Evolutionary conservation across 2,329 filamentous ascomycete species (phyloP), one percentile per base, ranked within the genome.

Genomic region (Coleophoma eucalyptorum): DNA sequence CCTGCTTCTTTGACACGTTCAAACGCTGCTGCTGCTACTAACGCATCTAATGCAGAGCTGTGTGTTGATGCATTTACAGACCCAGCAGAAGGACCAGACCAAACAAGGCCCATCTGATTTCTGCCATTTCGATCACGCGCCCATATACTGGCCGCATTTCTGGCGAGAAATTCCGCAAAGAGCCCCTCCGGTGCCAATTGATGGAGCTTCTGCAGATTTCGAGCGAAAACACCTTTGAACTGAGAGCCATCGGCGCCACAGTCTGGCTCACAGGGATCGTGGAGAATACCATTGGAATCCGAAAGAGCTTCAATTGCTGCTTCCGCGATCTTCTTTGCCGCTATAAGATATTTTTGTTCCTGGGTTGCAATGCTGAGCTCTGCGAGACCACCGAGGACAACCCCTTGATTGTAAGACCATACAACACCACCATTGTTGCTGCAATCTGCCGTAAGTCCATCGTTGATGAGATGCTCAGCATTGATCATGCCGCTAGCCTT

Each of bases 161-260:
- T 68, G 20, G 74, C 64, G 46, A 90, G 80, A 44, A 84, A 83
- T 1, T 68, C 62, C 6, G 68, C 68, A 60, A 82, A 84, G 4
- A 63, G 62, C 3, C 72, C 63, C 21, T 78, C 68, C 0, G 79
- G 78, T 2, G 74, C 75, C 3, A 68, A 77, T 1, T 46, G 49
- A 13, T 64, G 62, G 20, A 90, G 67, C 45, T 77, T 73, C 42
- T 75, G 73, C 15, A 90, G 67, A 62, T 89, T 88, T 21, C 84
- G 76, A 44, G 83, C 74, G 58, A 89, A 89, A 33, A 89, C 73
- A 3, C 87, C 87, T 67, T 90, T 90, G 75, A 90, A 90, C 58
- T 88, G 83, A 26, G 78, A 72, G 1, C 74, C 79, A 54, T 84
- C 78, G n/a, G 62, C 67, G 3, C 61, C 62, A 33, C 62, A 65